Percentiles rank a stretch among this genome's conserved stretches.
phyloP scores from a whole-genome alignment of 1,284 basidiomycete genomes.

The Meira nashicola region DNA sequence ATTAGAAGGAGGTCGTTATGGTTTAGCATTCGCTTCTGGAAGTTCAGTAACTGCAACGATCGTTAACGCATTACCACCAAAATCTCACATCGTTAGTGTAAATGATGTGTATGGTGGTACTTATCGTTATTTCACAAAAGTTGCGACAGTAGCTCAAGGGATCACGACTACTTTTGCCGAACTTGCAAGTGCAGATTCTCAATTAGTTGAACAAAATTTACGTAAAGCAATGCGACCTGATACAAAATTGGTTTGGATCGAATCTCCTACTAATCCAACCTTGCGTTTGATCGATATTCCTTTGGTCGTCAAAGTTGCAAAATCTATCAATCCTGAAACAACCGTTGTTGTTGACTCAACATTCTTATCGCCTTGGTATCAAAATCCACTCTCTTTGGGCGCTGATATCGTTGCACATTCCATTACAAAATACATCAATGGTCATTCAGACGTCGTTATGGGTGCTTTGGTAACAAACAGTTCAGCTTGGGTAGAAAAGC shows the following conservation, averaged over 20 bases:
- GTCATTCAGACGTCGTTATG: slow-evolving; percentile 68
- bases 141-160: slow-evolving; percentile 69
- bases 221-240: slow-evolving; percentile 64
- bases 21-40: slow-evolving; percentile 72
- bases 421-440: slow-evolving; percentile 77
- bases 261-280: slow-evolving; percentile 91
- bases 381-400: slow-evolving; percentile 76
- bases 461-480: slow-evolving; percentile 40
- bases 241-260: slow-evolving; percentile 84
- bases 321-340: slow-evolving; percentile 61
- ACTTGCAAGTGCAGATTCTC: slow-evolving; percentile 54
- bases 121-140: slow-evolving; percentile 67
- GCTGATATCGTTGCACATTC: slow-evolving; percentile 75
- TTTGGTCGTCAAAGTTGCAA: slow-evolving; percentile 61
- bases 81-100: slow-evolving; percentile 71
- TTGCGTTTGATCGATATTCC: slow-evolving; percentile 77
- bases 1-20: slow-evolving; percentile 63
- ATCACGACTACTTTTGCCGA: slow-evolving; percentile 80
- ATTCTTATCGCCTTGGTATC: slow-evolving; percentile 79
- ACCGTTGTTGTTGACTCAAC: slow-evolving; percentile 50
- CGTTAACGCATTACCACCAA: slow-evolving; percentile 64
- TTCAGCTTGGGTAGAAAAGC: slow-evolving; percentile 33
- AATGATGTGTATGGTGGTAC: slow-evolving; percentile 74
- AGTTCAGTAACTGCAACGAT: slow-evolving; percentile 81
- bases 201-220: slow-evolving; percentile 62